These are phyloP conservation scores for Guyanaporus albipodus DNA, from an alignment of 768 basidiomycete species.

Conservation along the genomic window DNA sequence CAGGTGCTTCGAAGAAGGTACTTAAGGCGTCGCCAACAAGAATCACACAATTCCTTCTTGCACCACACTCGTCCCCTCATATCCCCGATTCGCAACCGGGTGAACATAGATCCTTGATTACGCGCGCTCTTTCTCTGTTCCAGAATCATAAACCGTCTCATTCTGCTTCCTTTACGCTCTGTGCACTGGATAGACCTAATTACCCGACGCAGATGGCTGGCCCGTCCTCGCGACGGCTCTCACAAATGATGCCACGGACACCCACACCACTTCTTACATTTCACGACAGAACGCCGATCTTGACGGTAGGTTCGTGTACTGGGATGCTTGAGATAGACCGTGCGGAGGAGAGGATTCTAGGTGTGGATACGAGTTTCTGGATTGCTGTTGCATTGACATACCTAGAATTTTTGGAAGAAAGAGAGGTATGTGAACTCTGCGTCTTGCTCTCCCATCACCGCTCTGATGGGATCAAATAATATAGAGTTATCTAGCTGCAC, in stretches of 20 bases:
- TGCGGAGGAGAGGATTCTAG: slow-evolving; percentile 51
- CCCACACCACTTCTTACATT: slow-evolving; percentile 57
- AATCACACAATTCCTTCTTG: slow-evolving; percentile 50
- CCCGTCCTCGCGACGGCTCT: slow-evolving; percentile 22
- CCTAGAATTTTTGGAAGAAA: slow-evolving; percentile 70
- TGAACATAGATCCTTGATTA: slow-evolving; percentile 42
- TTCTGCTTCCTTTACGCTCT: slow-evolving; percentile 61
- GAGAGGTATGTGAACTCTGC: slow-evolving; percentile 54
- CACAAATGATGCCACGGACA: slow-evolving; percentile 22
- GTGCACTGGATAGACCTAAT: slow-evolving; percentile 19
- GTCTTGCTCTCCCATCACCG: neutral
- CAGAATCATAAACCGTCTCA: slow-evolving; percentile 51
- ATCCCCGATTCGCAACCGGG: slow-evolving; percentile 26
- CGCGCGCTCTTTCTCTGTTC: slow-evolving; percentile 47
- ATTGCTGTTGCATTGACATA: slow-evolving; percentile 71
- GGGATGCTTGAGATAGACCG: slow-evolving; percentile 64
- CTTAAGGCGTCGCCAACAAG: slow-evolving; percentile 14
- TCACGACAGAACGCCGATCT: slow-evolving; percentile 67
- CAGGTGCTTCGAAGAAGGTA: neutral
- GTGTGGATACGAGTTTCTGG: slow-evolving; percentile 77
- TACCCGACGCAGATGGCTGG: slow-evolving; percentile 11
- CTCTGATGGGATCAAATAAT: slow-evolving; percentile 5
- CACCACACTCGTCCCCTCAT: slow-evolving; percentile 41
- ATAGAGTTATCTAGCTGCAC: slow-evolving; percentile 56
- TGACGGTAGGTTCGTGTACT: slow-evolving; percentile 52